Evolutionary conservation across 306 rosid genomes (phyloP), one percentile per base, ranked within the genome.

Genomic region (Dicorynia guianensis): DNA sequence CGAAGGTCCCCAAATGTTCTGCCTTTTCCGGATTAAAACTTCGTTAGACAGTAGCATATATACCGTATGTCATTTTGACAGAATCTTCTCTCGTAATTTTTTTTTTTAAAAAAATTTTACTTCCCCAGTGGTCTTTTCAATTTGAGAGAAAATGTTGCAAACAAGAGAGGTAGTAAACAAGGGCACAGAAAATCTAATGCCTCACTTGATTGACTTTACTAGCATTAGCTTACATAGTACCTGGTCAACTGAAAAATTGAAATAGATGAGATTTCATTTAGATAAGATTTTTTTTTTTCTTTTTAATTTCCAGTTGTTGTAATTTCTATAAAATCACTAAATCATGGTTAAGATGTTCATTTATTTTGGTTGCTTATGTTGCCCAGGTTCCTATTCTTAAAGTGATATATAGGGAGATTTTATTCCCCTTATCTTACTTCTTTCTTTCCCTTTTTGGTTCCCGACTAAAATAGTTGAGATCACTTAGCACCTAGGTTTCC

Each of bases 381-480:
- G 67, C 46, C 54, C 44, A 9, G 60, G 19, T 58, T 75, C 63
- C 5, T 30, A 58, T 76, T 64, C 11, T 1, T 46, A 12, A 42
- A 57, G 25, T 63, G 54, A 19, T 44, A 54, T 18, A 49, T 60
- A 71, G 18, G 7, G 5, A 36, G 47, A 19, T 54, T 35, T 57
- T 34, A 25, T 0, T 3, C 13, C 49, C 17, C 17, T 66, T 33
- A 56, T 63, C 64, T 74, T 34, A 82, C 25, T 44, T 79, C 18
- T 48, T 79, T 49, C 33, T 61, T 59, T 38, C 50, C 0, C 15
- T 53, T 40, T 71, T 75, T 75, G 69, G 71, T 48, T 64, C 58
- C 44, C 35, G 42, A 67, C 34, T 78, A 76, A 74, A 78, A 76
- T 82, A 85, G 86, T 82, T 72, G 83, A 84, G 82, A 67, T 78